These are phyloP conservation scores for Acanthamoeba rhysodes DNA, from an alignment of 208 protist species.

Conservation along the genomic window DNA sequence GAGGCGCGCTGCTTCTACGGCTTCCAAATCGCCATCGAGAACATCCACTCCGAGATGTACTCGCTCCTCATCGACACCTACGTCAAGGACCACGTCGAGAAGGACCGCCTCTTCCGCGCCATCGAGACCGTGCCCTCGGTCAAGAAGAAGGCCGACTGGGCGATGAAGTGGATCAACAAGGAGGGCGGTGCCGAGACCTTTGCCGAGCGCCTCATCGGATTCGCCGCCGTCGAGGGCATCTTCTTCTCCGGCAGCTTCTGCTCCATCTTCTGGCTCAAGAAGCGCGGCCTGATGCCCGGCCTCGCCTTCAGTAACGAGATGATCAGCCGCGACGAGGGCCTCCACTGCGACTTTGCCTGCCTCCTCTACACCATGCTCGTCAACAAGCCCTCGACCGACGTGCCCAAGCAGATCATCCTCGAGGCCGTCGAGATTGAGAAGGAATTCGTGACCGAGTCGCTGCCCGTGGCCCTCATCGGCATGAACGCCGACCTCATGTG, in stretches of 20 bases:
- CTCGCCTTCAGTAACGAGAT: conserved; percentile 99
- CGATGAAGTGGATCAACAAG: conserved; percentile 93
- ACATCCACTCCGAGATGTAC: conserved; percentile 97
- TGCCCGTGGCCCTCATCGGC: conserved; percentile 99
- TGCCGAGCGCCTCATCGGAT: conserved; percentile 97
- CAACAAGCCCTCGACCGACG: conserved; percentile 93
- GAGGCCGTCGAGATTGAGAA: conserved; percentile 97
- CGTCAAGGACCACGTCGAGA: conserved; percentile 96
- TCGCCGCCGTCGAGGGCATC: conserved; percentile 99
- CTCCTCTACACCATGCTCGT: conserved; percentile 96
- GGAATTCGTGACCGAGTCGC: conserved; percentile 98
- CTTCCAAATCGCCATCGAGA: conserved; percentile 99
- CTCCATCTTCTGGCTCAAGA: conserved; percentile 99
- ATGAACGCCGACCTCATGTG: conserved; percentile 99
- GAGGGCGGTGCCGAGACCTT: conserved; percentile 91
- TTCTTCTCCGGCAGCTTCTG: conserved; percentile 99
- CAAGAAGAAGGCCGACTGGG: conserved; percentile 99
- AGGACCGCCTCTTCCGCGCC: conserved; percentile 96
- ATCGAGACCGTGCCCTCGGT: conserved; percentile 98
- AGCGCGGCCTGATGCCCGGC: conserved; percentile 99
- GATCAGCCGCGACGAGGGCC: conserved; percentile 99
- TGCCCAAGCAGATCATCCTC: conserved; percentile 93
- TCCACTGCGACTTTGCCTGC: conserved; percentile 99
- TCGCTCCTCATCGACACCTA: conserved; percentile 97
- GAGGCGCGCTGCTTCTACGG: conserved; percentile 99